Conservation (phyloP, 2,329 filamentous ascomycete species). For the Sordariomycetes sp. region DNA sequence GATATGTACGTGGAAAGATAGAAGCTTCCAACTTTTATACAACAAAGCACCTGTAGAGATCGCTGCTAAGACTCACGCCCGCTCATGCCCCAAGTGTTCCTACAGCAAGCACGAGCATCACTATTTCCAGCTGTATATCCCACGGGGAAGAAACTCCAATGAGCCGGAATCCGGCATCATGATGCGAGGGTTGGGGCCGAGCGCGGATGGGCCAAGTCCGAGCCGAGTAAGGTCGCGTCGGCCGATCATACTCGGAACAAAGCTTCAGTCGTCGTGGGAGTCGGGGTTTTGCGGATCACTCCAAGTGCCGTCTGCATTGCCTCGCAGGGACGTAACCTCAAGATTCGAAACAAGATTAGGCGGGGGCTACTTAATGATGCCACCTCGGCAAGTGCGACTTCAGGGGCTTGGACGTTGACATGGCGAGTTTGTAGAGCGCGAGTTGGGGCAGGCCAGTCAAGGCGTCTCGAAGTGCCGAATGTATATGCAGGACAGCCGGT, state of each 20-base stretch:
- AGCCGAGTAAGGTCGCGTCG: constrained; percentile 1
- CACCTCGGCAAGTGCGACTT: not conserved
- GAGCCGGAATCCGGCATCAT: not conserved
- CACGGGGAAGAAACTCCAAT: not conserved
- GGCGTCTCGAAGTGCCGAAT: not conserved
- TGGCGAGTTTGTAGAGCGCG: not conserved
- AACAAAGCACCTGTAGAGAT: not conserved
- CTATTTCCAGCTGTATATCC: not conserved
- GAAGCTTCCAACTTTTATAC: constrained; percentile 3
- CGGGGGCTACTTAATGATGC: not conserved
- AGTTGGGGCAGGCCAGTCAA: not conserved
- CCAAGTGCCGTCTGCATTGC: not conserved
- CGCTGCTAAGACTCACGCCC: not conserved
- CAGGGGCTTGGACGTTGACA: not conserved
- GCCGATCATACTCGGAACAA: not conserved
- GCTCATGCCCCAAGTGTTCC: not conserved
- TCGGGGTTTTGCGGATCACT: not conserved
- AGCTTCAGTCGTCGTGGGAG: not conserved
- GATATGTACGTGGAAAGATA: not conserved
- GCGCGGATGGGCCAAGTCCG: not conserved
- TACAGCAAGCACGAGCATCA: not conserved
- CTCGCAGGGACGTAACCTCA: not conserved
- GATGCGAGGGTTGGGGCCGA: not conserved
- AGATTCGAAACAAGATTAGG: not conserved
- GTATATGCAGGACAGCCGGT: not conserved